Evolutionary conservation across 148 eudicot species (phyloP), one percentile per base, ranked within the genome.

Genomic region (Chenopodium quinoa): DNA sequence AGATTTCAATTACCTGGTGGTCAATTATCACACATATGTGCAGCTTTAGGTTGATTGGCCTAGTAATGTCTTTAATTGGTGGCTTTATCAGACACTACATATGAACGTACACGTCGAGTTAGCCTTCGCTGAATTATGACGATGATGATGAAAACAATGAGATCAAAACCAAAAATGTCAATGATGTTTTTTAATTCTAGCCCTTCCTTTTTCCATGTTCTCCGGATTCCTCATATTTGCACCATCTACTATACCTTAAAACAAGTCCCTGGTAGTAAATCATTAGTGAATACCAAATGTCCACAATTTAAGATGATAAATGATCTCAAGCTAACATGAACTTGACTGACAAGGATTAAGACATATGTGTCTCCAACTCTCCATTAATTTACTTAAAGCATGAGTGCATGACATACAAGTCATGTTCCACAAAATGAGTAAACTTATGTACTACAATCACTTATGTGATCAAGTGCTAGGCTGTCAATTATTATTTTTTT

Each of bases 211-310:
- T 78, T 85, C 90, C 78, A 64, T 75, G 82, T 80, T 84, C 32
- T 87, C 85, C 62, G 87, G 79, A 85, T 84, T 85, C 83, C 82
- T 90, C 82, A 83, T 71, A 87, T 80, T 85, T 88, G 97, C 93
- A 77, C 87, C 87, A 88, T 91, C 92, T 93, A 90, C 99, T 92
- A 88, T 82, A 92, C 91, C 84, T 91, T 88, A 84, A 91, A 93
- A 91, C 89, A 82, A 90, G 88, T 82, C 94, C 96, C 92, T 89
- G 91, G 89, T 85, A 90, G 92, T 91, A 90, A 93, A 89, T 93
- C 87, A 92, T 90, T 86, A 92, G 91, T 88, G 94, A 91, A 90
- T 89, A 90, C 88, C 89, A 93, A 87, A 88, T 81, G 86, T 77
- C 85, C 87, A 86, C 78, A 76, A 58, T 82, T 52, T 58, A 69